Base-by-base conservation (phyloP, 371 early-diverging fungal species). In the Dichotomocladium elegans region DNA sequence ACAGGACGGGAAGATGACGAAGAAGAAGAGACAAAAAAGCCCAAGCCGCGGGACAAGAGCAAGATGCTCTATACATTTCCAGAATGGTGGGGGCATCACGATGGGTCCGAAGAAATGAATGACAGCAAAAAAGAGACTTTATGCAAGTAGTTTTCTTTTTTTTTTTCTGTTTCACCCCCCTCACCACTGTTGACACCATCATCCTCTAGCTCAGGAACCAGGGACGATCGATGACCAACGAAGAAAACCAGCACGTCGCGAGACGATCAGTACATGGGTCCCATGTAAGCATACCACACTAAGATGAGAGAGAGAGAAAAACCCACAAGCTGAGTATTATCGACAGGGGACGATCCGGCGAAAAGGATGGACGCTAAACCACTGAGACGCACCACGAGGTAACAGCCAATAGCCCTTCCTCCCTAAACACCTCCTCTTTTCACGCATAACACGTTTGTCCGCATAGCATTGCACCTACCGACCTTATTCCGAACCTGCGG, bases 71-170 rank as follows among this genome's bases (percentile, higher is more conserved):
- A 55, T n/a, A 71, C 75, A 7, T 68, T 71, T 44, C 72, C 75
- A 14, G 63, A 68, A 37, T 72, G 70, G 72, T 69, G 76, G 70
- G 68, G 70, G 14, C 49, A 48, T 27, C 67, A 67, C 35, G 58
- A 55, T 19, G 72, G 62, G 27, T 47, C 37, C 19, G 57, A 43
- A 11, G 35, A 27, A 29, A 37, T 49, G 49, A 34, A 49, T 35
- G 12, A 26, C 30, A 37, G 26, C 19, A 43, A 43, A 14, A 41
- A 51, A 26, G 24, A 12, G 15, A 25, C 41, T 17, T 11, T 26
- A 8, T 12, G 7, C 14, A 51, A 41, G 17, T 14, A 40, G 17
- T 24, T 26, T 43, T n/a, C n/a, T n/a, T n/a, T n/a, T n/a, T n/a
- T n/a, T n/a, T n/a, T n/a, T n/a, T n/a, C n/a, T n/a, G n/a, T n/a